These are phyloP conservation scores for Cordia subcordata DNA, from an alignment of 257 asterid species.

Conservation along the genomic window DNA sequence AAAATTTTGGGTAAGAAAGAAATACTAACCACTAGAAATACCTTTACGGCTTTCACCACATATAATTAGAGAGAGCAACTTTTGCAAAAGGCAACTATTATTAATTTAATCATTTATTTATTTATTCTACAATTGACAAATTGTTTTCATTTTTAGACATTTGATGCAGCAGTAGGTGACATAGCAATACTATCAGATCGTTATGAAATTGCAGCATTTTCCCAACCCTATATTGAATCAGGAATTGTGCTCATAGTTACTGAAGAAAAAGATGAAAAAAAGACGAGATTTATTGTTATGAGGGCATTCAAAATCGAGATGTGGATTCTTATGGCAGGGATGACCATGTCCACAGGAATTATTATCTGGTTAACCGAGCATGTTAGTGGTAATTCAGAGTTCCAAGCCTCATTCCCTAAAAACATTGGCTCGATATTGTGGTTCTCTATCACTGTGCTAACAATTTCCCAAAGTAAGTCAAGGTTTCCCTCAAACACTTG, in stretches of 20 bases:
- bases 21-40: too few species aligned
- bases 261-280: slow-evolving; percentile 21
- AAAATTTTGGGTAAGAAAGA: too few species aligned
- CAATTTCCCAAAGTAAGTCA: slow-evolving; percentile 54
- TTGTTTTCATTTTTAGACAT: slow-evolving; percentile 18
- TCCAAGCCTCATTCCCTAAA: slow-evolving; percentile 26
- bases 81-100: slow-evolving; percentile 1
- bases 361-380: slow-evolving; percentile 53
- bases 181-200: slow-evolving; percentile 53
- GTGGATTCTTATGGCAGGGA: slow-evolving; percentile 40
- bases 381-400: slow-evolving; percentile 35
- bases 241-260: slow-evolving; percentile 61
- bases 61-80: too few species aligned
- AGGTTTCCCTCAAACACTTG: too few species aligned
- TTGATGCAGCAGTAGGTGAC: slow-evolving; percentile 68
- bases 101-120: slow-evolving; percentile 23
- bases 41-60: too few species aligned
- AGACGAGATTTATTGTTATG: slow-evolving; percentile 27
- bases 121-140: background rate
- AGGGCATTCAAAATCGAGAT: slow-evolving; percentile 42
- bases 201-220: slow-evolving; percentile 33
- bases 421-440: slow-evolving; percentile 41
- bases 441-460: slow-evolving; percentile 54
- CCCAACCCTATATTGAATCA: slow-evolving; percentile 59
- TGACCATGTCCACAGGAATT: slow-evolving; percentile 38